Evolutionary conservation across 371 early-diverging fungal species (phyloP).

Genomic region (Mortierella sp.): DNA sequence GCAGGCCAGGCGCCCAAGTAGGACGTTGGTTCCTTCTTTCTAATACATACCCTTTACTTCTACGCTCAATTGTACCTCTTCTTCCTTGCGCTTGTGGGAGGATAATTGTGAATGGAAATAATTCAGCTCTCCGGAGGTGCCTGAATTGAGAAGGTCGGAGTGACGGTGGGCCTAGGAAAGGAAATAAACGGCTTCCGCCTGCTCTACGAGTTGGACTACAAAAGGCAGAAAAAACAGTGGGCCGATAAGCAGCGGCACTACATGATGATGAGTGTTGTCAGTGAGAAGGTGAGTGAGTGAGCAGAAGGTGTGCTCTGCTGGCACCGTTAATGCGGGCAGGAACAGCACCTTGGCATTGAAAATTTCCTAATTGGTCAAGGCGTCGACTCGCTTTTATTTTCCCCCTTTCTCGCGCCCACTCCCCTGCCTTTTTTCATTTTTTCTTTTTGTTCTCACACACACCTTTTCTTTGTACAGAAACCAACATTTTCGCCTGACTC

Average conservation of each 20-base stretch:
- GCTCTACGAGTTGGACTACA: background rate
- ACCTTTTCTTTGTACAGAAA: background rate
- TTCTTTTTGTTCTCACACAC: background rate
- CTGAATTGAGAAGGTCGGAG: background rate
- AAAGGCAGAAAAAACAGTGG: constrained; percentile 1
- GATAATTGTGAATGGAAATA: constrained; percentile 1
- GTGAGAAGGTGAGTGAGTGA: background rate
- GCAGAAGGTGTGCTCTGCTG: no score
- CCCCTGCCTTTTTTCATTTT: background rate
- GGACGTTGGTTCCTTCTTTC: background rate
- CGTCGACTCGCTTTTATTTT: background rate
- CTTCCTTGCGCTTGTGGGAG: background rate
- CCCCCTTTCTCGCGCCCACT: background rate
- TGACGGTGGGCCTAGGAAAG: background rate
- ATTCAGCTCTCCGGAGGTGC: background rate
- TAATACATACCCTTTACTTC: background rate
- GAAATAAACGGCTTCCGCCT: background rate
- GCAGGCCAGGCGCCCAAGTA: background rate
- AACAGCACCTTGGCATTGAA: background rate
- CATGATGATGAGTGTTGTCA: no score
- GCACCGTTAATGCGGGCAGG: no score
- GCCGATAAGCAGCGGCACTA: background rate
- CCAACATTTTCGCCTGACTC: background rate
- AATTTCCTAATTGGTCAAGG: background rate
- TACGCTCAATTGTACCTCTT: background rate